Evolutionary conservation across 768 basidiomycete species (phyloP).

Genomic region (Mycena chlorophos): DNA sequence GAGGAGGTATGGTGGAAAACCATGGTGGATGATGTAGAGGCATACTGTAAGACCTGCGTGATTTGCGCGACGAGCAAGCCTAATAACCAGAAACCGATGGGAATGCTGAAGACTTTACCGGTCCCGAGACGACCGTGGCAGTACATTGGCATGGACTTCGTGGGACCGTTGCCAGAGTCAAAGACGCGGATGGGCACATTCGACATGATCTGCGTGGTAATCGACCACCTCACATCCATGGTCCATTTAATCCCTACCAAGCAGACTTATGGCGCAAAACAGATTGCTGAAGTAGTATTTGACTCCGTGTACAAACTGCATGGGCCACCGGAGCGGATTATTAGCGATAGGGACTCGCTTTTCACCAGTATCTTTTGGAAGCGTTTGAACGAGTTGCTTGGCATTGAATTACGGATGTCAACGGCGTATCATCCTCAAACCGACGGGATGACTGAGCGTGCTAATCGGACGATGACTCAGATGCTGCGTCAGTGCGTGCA

Average conservation of each 20-base stretch:
- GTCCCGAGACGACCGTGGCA: constrained; percentile 27
- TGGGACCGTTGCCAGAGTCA: constrained; percentile 27
- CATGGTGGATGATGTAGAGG: constrained; percentile 5
- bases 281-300: constrained; percentile 24
- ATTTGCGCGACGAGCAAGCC: constrained; percentile 23
- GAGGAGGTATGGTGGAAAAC: constrained; percentile 16
- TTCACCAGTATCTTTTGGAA: constrained; percentile 9
- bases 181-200: constrained; percentile 18
- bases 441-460: constrained; percentile 5
- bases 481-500: constrained; percentile 10
- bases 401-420: constrained; percentile 2
- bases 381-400: not conserved
- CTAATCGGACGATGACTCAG: constrained; percentile 10
- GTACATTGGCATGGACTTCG: constrained; percentile 27
- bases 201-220: constrained; percentile 27
- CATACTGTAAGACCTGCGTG: constrained; percentile 8
- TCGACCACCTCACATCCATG: constrained; percentile 26
- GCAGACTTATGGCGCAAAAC: constrained; percentile 20
- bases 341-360: constrained; percentile 1
- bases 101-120: constrained; percentile 18
- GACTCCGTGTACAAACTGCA: constrained; percentile 22
- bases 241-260: constrained; percentile 26
- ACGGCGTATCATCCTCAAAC: constrained; percentile 6
- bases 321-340: constrained; percentile 16
- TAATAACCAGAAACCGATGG: constrained; percentile 15